These are phyloP conservation scores for Venturia effusa DNA, from an alignment of 2,329 filamentous ascomycete species.

Conservation along the genomic window DNA sequence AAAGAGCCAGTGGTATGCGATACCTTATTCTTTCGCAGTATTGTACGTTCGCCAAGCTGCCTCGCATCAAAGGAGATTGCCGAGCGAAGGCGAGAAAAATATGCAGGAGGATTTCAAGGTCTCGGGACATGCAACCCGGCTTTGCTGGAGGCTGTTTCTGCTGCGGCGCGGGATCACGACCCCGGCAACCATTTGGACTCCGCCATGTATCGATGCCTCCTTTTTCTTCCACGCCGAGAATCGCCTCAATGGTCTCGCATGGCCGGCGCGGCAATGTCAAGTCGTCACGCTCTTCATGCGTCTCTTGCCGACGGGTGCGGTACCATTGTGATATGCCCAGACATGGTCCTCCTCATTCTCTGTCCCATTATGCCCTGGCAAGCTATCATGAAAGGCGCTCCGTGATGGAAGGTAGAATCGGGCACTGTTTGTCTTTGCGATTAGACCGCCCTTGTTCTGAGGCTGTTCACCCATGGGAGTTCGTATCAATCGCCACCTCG, in stretches of 20 bases:
- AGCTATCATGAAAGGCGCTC: neutral
- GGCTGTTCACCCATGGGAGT: too few species aligned
- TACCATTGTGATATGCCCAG: neutral
- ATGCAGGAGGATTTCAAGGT: neutral
- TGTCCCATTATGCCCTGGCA: neutral
- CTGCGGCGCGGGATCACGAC: neutral
- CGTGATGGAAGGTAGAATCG: neutral
- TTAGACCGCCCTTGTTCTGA: too few species aligned
- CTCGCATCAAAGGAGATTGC: neutral
- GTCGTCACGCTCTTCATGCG: neutral
- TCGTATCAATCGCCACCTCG: neutral
- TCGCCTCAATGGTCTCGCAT: neutral
- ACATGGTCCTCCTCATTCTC: neutral
- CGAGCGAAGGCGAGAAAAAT: too few species aligned
- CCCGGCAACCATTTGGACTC: neutral
- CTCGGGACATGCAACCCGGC: neutral
- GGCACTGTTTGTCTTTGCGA: neutral
- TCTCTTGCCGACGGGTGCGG: neutral
- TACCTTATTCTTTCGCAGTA: neutral
- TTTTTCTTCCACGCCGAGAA: neutral
- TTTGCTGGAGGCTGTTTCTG: neutral
- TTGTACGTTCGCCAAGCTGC: neutral
- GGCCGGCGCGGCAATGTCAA: neutral
- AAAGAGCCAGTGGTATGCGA: neutral
- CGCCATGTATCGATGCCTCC: neutral